Conservation (phyloP, 148 eudicot genomes). For the Rhododendron kiyosumense region DNA sequence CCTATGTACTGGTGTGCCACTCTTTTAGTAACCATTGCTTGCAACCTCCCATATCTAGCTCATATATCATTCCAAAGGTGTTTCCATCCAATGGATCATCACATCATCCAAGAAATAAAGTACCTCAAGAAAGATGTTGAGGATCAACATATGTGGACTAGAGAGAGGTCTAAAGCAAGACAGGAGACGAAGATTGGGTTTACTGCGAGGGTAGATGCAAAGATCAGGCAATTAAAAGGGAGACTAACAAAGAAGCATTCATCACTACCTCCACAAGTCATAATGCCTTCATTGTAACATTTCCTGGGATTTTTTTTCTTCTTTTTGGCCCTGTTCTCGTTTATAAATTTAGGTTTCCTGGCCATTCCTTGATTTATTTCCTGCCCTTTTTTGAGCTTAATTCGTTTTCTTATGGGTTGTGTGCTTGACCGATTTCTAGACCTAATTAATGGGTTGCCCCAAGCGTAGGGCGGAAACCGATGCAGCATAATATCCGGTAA, state of each 20-base stretch:
- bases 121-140: no score
- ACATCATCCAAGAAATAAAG: no score
- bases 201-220: no score
- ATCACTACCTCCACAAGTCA: conserved; percentile 10
- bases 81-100: conserved; percentile 8
- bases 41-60: conserved; percentile 47
- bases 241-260: conserved; percentile 47
- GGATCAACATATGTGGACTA: no score
- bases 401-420: no score
- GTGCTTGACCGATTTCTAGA: no score
- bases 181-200: no score
- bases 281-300: conserved; percentile 3
- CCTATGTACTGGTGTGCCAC: conserved; percentile 56
- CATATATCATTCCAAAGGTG: conserved; percentile 60
- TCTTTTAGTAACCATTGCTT: conserved; percentile 37
- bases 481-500: no score
- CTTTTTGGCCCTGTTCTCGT: neutral
- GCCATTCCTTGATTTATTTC: neutral
- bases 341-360: conserved; percentile 4
- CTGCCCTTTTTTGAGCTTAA: no score
- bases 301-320: neutral
- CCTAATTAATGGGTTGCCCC: no score
- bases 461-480: no score
- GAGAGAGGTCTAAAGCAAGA: no score
- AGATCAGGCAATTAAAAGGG: conserved; percentile 20